phyloP scores from a whole-genome alignment of 2,329 filamentous ascomycete species.

The Neofusicoccum sp. region DNA sequence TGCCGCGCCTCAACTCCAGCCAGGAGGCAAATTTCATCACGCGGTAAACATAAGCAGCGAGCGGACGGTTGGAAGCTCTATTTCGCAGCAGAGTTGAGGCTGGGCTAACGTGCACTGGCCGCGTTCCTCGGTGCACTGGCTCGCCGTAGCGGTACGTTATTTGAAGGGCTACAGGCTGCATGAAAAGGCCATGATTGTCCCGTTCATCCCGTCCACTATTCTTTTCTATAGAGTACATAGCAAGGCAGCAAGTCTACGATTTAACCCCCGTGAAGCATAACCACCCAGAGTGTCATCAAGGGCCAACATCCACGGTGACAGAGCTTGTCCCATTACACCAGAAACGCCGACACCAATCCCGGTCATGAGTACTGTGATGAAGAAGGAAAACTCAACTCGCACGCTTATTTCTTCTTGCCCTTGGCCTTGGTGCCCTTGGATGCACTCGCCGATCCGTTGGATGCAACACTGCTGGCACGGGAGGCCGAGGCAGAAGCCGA shows the following conservation, averaged over 20 bases:
- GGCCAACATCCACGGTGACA: background rate
- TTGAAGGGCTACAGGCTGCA: background rate
- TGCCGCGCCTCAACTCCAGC: background rate
- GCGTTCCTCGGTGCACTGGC: too few relatives aligned
- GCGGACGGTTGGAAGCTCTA: too few relatives aligned
- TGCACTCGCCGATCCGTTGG: slow-evolving; percentile 59
- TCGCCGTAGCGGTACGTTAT: too few relatives aligned
- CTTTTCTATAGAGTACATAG: slow-evolving; percentile 13
- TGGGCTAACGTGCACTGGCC: too few relatives aligned
- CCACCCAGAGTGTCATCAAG: slow-evolving; percentile 2
- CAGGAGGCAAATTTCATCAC: background rate
- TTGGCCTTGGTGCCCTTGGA: slow-evolving; percentile 45
- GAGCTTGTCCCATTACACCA: background rate
- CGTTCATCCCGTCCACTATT: background rate
- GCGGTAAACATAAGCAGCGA: too few relatives aligned
- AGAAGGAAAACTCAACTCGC: background rate
- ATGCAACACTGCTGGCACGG: slow-evolving; percentile 83
- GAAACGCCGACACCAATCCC: slow-evolving; percentile 2
- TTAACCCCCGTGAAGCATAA: background rate
- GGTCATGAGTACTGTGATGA: background rate
- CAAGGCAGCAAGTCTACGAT: slow-evolving; percentile 1
- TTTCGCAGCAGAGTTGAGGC: too few relatives aligned
- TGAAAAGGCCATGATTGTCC: slow-evolving; percentile 1
- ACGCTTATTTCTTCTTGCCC: slow-evolving; percentile 48
- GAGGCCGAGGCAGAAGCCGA: slow-evolving; percentile 74